A percentile compares a stretch with the other conserved stretches of the same genome.
Conservation (phyloP, 176 grass and related monocot species). For the maize (Zea mays) region DNA sequence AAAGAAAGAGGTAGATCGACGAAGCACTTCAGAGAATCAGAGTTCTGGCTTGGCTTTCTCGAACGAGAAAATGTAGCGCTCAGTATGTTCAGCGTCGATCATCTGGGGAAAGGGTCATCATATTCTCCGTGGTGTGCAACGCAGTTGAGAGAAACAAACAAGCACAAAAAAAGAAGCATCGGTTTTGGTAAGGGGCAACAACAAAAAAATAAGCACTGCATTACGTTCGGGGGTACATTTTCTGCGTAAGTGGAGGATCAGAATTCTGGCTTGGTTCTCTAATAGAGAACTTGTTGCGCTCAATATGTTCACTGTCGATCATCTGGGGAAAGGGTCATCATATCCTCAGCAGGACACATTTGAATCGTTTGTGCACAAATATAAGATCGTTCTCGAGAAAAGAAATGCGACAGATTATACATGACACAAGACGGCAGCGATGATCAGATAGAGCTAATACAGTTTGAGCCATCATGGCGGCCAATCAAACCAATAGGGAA, state of each 20-base stretch:
- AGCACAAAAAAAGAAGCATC: background rate
- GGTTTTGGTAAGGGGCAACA: background rate
- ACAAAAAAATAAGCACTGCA: background rate
- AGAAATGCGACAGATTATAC: too few species aligned
- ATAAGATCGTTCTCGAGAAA: too few species aligned
- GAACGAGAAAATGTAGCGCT: conserved; percentile 44
- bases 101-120: conserved; percentile 62
- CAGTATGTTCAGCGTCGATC: conserved; percentile 52
- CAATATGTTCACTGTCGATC: conserved; percentile 21
- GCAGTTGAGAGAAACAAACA: background rate
- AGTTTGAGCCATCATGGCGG: conserved; percentile 43
- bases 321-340: conserved; percentile 15
- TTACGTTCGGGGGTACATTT: fast-evolving
- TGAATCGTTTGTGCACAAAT: too few species aligned
- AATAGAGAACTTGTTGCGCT: conserved; percentile 23
- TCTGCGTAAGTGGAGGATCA: conserved; percentile 4
- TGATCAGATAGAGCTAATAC: conserved; percentile 57
- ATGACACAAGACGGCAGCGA: background rate
- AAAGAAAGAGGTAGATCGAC: too few species aligned
- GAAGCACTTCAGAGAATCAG: conserved; percentile 33
- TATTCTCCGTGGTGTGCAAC: background rate
- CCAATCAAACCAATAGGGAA: conserved; percentile 65
- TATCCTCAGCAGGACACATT: background rate
- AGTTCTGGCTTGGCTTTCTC: conserved; percentile 53
- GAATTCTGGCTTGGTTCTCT: conserved; percentile 37